Conservation (phyloP, 306 rosid genomes). For the Trichosanthes truncata region DNA sequence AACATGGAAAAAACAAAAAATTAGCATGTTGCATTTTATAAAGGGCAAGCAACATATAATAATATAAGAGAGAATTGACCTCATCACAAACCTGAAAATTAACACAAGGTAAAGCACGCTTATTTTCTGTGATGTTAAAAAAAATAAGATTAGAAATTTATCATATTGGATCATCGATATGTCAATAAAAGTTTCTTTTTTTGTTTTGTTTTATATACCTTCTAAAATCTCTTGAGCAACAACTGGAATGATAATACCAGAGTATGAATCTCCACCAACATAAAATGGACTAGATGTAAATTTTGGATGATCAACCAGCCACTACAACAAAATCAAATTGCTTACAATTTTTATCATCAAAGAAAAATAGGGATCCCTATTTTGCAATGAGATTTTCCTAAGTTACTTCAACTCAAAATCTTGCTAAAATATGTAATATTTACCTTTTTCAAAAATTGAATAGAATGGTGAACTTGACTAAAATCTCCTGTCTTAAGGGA, state of each 20-base stretch:
- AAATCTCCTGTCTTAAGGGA: conserved; percentile 31
- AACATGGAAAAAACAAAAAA: not conserved
- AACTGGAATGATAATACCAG: conserved; percentile 51
- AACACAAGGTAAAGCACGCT: conserved; percentile 34
- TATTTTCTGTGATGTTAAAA: conserved; percentile 27
- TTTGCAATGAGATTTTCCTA: too few relatives aligned
- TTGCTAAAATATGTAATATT: not conserved
- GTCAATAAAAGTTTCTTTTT: too few relatives aligned
- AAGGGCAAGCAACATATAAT: not conserved
- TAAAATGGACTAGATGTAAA: conserved; percentile 29
- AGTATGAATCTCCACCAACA: conserved; percentile 61
- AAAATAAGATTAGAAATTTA: not conserved
- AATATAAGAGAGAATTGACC: not conserved
- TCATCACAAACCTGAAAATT: conserved; percentile 41
- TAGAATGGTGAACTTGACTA: conserved; percentile 23
- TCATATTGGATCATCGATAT: too few relatives aligned
- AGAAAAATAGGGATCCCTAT: not conserved
- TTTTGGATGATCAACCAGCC: conserved; percentile 36
- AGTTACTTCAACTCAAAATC: too few relatives aligned
- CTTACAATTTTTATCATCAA: too few relatives aligned
- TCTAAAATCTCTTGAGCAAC: conserved; percentile 36
- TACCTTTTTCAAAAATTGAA: conserved; percentile 47
- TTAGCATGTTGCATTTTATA: not conserved
- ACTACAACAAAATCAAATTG: conserved; percentile 32
- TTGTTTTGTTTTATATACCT: too few relatives aligned